Evolutionary conservation across 495 filamentous ascomycete genomes (phyloP).

Genomic region (Ramalina intermedia): DNA sequence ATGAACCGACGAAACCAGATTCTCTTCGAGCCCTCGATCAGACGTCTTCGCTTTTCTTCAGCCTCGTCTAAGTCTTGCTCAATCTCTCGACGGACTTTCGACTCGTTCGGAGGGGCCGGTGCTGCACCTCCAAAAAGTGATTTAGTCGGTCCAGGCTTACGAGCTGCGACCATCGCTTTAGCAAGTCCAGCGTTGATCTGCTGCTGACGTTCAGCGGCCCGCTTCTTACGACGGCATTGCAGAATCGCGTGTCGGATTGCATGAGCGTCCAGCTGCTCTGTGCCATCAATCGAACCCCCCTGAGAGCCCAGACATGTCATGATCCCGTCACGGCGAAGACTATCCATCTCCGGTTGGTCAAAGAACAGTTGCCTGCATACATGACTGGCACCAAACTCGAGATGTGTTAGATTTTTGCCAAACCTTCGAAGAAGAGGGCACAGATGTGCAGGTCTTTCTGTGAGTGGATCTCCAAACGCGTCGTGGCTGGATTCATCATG

Average conservation of each 20-base stretch:
- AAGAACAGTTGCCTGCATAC: slow-evolving; percentile 13
- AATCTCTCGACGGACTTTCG: slow-evolving; percentile 3
- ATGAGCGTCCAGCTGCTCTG: slow-evolving; percentile 6
- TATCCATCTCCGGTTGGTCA: slow-evolving; percentile 6
- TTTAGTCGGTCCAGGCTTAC: background rate
- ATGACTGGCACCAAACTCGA: slow-evolving; percentile 5
- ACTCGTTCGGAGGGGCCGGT: background rate
- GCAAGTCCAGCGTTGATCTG: slow-evolving; percentile 5
- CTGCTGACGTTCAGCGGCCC: slow-evolving; percentile 1
- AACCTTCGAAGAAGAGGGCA: slow-evolving; percentile 10
- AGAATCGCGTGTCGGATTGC: slow-evolving; percentile 6
- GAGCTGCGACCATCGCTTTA: background rate
- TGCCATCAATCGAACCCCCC: background rate
- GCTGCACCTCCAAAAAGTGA: slow-evolving; percentile 8
- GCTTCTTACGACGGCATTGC: slow-evolving; percentile 7
- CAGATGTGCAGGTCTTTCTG: slow-evolving; percentile 3
- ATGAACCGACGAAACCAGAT: slow-evolving; percentile 9
- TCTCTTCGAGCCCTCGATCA: slow-evolving; percentile 9
- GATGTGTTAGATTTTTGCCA: slow-evolving; percentile 5
- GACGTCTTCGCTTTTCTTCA: slow-evolving; percentile 8
- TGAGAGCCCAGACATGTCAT: slow-evolving; percentile 1
- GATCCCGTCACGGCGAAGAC: slow-evolving; percentile 6
- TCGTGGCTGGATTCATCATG: background rate
- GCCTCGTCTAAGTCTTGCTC: slow-evolving; percentile 6
- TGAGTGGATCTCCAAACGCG: background rate